Evolutionary conservation across 106 monocot genomes (phyloP).

Genomic region (Apostasia ramifera): DNA sequence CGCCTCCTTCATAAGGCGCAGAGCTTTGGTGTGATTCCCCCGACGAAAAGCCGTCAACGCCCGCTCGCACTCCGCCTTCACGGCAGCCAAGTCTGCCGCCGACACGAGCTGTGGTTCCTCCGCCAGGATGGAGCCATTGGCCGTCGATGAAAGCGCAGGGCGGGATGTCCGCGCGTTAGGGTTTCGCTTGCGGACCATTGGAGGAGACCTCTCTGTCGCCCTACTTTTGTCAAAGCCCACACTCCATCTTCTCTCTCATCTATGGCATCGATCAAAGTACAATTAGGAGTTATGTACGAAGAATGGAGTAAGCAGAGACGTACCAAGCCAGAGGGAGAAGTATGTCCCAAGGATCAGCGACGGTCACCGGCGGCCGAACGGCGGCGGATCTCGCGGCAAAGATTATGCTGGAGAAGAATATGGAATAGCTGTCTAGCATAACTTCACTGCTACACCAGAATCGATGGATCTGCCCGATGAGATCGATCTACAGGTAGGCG

Average conservation of each 20-base stretch:
- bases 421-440: no score
- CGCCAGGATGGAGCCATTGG: neutral
- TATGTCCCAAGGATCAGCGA: neutral
- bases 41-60: constrained; percentile 69
- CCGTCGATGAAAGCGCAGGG: neutral
- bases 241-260: constrained; percentile 4
- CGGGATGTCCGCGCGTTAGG: constrained; percentile 9
- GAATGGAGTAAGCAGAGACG: neutral
- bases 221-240: neutral
- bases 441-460: no score
- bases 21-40: constrained; percentile 65
- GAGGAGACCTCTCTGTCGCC: neutral
- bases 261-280: neutral
- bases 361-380: neutral
- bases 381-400: neutral
- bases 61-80: constrained; percentile 69
- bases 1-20: constrained; percentile 71
- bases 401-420: no score
- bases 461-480: no score
- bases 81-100: constrained; percentile 3
- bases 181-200: constrained; percentile 21
- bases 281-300: neutral
- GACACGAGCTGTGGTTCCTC: neutral
- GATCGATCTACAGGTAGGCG: no score
- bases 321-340: neutral